Conservation (phyloP, 352 stramenopile species). For the Phytophthora megakarya region DNA sequence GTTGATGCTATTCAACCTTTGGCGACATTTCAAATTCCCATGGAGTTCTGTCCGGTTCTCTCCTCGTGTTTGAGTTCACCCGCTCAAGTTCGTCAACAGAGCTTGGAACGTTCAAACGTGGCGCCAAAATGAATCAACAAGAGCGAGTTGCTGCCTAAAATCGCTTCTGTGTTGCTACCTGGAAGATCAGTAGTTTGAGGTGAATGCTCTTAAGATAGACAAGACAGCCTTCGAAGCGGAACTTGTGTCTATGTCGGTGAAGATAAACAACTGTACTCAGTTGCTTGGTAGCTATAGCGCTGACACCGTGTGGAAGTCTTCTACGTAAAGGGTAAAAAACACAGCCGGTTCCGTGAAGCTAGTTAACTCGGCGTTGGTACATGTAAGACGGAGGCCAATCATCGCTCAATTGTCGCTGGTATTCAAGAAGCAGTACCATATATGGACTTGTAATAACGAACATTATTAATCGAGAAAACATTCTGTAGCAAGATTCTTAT, state of each 20-base stretch:
- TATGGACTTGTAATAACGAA: too few relatives aligned
- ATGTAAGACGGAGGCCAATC: not conserved
- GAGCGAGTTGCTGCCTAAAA: slow-evolving; percentile 20
- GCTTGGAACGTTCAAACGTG: slow-evolving; percentile 18
- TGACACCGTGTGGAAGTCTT: slow-evolving; percentile 17
- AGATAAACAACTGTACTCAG: slow-evolving; percentile 18
- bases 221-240: slow-evolving; percentile 7
- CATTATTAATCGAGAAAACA: too few relatives aligned
- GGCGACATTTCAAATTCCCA: slow-evolving; percentile 5
- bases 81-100: slow-evolving; percentile 4
- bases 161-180: slow-evolving; percentile 18
- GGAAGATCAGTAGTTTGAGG: slow-evolving; percentile 17
- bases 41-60: slow-evolving; percentile 9
- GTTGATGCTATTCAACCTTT: slow-evolving; percentile 5
- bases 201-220: slow-evolving; percentile 15
- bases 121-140: slow-evolving; percentile 2
- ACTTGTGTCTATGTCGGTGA: slow-evolving; percentile 12
- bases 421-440: too few relatives aligned
- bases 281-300: slow-evolving; percentile 15
- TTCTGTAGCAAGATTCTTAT: too few relatives aligned
- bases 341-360: not conserved
- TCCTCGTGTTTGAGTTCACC: slow-evolving; percentile 16
- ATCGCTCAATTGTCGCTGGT: too few relatives aligned
- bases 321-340: too few relatives aligned
- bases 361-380: not conserved